phyloP scores from a whole-genome alignment of 148 eudicot species.

The Persicaria maculosa region DNA sequence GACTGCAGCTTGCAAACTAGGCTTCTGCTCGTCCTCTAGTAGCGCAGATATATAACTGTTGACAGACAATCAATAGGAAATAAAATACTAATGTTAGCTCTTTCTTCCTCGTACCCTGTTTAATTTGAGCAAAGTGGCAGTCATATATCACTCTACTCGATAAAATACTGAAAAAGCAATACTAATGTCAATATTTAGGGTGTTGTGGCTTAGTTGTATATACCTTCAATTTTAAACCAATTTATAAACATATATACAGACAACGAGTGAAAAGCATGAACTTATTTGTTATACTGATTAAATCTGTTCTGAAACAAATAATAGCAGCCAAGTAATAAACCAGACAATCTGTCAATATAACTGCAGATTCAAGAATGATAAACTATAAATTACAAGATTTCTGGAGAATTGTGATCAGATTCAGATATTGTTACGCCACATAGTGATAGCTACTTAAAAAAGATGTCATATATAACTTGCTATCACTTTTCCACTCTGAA shows the following conservation, averaged over 20 bases:
- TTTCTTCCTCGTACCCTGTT: background rate
- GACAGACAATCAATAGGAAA: conserved; percentile 5
- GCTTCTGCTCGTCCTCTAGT: conserved; percentile 43
- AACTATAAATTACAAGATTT: background rate
- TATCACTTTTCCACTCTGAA: background rate
- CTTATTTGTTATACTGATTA: background rate
- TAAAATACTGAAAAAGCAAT: background rate
- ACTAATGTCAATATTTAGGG: background rate
- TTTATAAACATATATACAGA: background rate
- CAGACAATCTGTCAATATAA: background rate
- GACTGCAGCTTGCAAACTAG: conserved; percentile 58
- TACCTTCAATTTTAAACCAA: background rate
- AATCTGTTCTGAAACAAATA: background rate
- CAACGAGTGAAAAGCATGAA: background rate
- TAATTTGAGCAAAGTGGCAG: background rate
- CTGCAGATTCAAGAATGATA: background rate
- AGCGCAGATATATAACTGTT: conserved; percentile 89
- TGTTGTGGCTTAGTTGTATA: background rate
- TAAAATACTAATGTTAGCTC: background rate
- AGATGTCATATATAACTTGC: background rate
- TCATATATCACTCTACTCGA: conserved; percentile 7
- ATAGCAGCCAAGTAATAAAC: background rate
- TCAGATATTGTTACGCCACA: background rate
- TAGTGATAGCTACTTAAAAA: background rate
- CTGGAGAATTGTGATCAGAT: background rate